These are phyloP conservation scores for Kwoniella pini DNA, from an alignment of 768 basidiomycete genomes.

Conservation along the genomic window DNA sequence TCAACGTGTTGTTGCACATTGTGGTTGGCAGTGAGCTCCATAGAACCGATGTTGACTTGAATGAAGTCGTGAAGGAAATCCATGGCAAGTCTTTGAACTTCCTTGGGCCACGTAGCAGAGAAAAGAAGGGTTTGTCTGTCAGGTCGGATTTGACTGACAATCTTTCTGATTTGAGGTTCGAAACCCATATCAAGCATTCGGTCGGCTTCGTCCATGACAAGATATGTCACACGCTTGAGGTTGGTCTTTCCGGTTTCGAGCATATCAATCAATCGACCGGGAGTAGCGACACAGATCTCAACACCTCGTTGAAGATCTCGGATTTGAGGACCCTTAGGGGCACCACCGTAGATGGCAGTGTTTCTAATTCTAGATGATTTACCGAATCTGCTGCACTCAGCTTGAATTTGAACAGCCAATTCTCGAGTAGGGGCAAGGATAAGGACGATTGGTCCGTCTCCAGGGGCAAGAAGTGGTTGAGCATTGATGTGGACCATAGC, in stretches of 20 bases:
- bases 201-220: slow-evolving; percentile 99
- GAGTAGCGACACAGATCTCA: slow-evolving; percentile 99
- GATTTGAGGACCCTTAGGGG: slow-evolving; percentile 97
- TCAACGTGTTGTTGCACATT: slow-evolving; percentile 95
- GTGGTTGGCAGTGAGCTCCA: slow-evolving; percentile 97
- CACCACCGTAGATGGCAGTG: slow-evolving; percentile 98
- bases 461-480: slow-evolving; percentile 86
- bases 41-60: slow-evolving; percentile 97
- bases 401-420: slow-evolving; percentile 97
- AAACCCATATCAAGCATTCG: slow-evolving; percentile 99
- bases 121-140: slow-evolving; percentile 99
- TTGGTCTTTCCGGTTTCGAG: slow-evolving; percentile 95
- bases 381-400: slow-evolving; percentile 98
- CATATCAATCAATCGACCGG: slow-evolving; percentile 98
- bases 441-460: slow-evolving; percentile 96
- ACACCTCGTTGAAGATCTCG: slow-evolving; percentile 96
- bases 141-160: slow-evolving; percentile 93
- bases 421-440: slow-evolving; percentile 97
- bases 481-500: slow-evolving; percentile 99
- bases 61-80: slow-evolving; percentile 96
- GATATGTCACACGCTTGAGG: slow-evolving; percentile 90
- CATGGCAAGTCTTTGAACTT: slow-evolving; percentile 96
- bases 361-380: slow-evolving; percentile 86
- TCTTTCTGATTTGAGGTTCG: slow-evolving; percentile 98
- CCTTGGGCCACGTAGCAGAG: slow-evolving; percentile 99